A percentile compares a stretch with the other conserved stretches of the same genome.
Evolutionary conservation across 768 basidiomycete genomes (phyloP).

Genomic region (Suillus weaverae): DNA sequence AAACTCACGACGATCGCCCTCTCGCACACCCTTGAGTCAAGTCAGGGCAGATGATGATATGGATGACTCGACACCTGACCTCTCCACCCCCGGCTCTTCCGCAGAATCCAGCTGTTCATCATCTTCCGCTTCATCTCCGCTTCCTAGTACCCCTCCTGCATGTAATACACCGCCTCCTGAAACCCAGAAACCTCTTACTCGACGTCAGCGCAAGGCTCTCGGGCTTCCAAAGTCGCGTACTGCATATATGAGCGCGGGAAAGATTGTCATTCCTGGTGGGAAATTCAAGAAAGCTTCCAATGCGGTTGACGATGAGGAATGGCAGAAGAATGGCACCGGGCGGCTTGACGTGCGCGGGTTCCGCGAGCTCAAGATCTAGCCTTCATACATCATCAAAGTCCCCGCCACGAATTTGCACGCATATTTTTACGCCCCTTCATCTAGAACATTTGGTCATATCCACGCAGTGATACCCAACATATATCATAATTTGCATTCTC

Average conservation of each 20-base stretch:
- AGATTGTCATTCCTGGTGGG: constrained; percentile 64
- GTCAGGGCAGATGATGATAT: constrained; percentile 31
- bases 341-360: constrained; percentile 77
- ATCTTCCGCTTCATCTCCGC: constrained; percentile 35
- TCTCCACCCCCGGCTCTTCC: constrained; percentile 40
- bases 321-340: constrained; percentile 70
- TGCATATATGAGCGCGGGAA: constrained; percentile 48
- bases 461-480: constrained; percentile 5
- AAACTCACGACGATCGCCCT: constrained; percentile 26
- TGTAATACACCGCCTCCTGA: constrained; percentile 26
- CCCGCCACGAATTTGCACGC: constrained; percentile 11
- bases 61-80: constrained; percentile 40
- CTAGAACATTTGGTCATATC: constrained; percentile 7
- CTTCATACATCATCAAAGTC: not conserved
- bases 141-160: constrained; percentile 34
- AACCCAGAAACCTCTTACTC: constrained; percentile 50
- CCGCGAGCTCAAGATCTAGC: constrained; percentile 70
- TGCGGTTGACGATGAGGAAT: constrained; percentile 45
- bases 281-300: constrained; percentile 36
- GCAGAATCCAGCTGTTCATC: constrained; percentile 30
- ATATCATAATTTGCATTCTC: constrained; percentile 1
- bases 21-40: constrained; percentile 13
- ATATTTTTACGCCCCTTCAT: constrained; percentile 4
- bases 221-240: constrained; percentile 60
- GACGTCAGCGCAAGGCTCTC: constrained; percentile 67